Evolutionary conservation across 73 alveolate genomes (phyloP).

Genomic region (Paramecium caudatum): DNA sequence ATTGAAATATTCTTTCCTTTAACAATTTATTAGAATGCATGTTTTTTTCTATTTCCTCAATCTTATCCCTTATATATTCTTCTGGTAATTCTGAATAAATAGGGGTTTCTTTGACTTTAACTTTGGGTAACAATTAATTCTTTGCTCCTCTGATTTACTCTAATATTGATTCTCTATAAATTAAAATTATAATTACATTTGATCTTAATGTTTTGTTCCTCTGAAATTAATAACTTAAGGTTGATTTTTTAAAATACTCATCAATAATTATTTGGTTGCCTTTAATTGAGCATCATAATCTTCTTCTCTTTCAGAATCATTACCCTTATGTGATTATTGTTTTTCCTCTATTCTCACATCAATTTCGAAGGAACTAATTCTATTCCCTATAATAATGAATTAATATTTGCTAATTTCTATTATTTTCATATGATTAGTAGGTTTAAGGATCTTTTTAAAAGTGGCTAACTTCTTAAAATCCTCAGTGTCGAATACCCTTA

Average conservation of each 20-base stretch:
- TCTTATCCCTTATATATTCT: conserved; percentile 52
- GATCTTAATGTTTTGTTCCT: conserved; percentile 65
- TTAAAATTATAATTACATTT: conserved; percentile 29
- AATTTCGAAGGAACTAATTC: conserved; percentile 52
- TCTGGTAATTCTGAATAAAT: not conserved
- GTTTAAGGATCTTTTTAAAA: conserved; percentile 32
- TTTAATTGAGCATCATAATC: conserved; percentile 25
- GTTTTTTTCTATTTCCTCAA: conserved; percentile 26
- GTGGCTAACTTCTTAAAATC: conserved; percentile 45
- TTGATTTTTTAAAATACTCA: not conserved
- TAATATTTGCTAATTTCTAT: not conserved
- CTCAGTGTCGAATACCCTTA: conserved; percentile 57
- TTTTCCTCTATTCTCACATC: conserved; percentile 27
- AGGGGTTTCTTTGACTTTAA: not conserved
- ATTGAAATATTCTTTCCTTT: conserved; percentile 14
- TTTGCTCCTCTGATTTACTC: conserved; percentile 59
- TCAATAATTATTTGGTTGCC: not conserved
- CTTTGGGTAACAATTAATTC: conserved; percentile 34
- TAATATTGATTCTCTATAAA: conserved; percentile 52
- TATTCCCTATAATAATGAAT: conserved; percentile 27
- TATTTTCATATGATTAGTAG: conserved; percentile 52
- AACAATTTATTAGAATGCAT: conserved; percentile 17
- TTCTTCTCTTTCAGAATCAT: not conserved
- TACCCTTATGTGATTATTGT: not conserved
- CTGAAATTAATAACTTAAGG: conserved; percentile 21